Base-by-base conservation (phyloP, 1,284 basidiomycete genomes). In the Bondarzewia mesenterica region DNA sequence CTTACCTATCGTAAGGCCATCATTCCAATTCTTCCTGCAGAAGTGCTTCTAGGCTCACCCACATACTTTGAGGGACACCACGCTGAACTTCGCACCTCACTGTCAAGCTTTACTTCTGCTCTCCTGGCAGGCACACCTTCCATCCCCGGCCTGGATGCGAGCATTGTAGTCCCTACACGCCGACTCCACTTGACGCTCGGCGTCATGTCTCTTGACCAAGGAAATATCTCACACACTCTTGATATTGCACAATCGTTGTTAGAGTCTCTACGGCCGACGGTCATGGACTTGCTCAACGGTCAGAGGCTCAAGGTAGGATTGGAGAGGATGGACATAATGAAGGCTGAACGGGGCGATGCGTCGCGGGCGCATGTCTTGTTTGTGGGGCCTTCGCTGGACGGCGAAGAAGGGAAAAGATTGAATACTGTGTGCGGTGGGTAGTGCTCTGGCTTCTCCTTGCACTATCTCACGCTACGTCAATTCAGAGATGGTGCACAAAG, bases 161-260 rank as follows among this genome's bases (percentile, higher is more conserved):
- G 72, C 2, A 77, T 87, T 56, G 60, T 83, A 44, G 70, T 86
- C 46, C 68, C 78, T 22, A 75, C 84, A 0, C 71, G 80, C 8
- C 63, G 85, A 14, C 63, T 86, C 39, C 85, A 87, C 58, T 63
- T 87, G 49, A 87, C 84, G 0, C 65, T 88, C 2, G 85, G 83
- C 2, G 82, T 85, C 1, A 83, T 88, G 80, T 64, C 73, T 0
- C 74, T 87, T 39, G 54, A 55, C 46, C 10, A 43, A 3, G 39
- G 20, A 38, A 16, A 22, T 47, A 23, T 10, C 35, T 8, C 6
- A 2, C 45, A 5, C 15, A 37, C 47, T 6, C 51, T 54, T n/a
- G 45, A 15, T 0, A 45, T 46, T 6, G 35, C 50, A 0, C 5
- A n/a, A 29, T 23, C 23, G 41, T 35, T 52, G 40, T 35, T 49